Evolutionary conservation across 441 rosid genomes (phyloP).

Genomic region (Aleurites moluccanus): DNA sequence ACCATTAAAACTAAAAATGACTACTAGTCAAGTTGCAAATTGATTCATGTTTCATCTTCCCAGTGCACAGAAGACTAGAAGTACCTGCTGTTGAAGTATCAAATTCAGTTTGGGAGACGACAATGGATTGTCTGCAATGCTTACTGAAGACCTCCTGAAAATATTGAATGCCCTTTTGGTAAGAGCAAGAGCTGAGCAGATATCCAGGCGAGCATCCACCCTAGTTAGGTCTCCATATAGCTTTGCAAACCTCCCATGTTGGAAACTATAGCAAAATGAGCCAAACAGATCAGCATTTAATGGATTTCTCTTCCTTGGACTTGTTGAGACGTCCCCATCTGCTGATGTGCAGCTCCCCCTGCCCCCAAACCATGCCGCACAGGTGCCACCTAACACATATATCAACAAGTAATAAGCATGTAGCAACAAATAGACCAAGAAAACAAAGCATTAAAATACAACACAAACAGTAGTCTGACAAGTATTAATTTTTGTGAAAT

Average conservation of each 20-base stretch:
- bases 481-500: background rate
- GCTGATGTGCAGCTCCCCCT: slow-evolving; percentile 29
- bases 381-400: slow-evolving; percentile 50
- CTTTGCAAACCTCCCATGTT: slow-evolving; percentile 66
- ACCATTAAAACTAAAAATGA: background rate
- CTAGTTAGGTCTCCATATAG: slow-evolving; percentile 65
- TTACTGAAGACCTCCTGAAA: slow-evolving; percentile 38
- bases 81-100: slow-evolving; percentile 84
- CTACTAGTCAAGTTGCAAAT: background rate
- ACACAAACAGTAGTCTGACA: background rate
- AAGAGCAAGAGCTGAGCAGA: slow-evolving; percentile 62
- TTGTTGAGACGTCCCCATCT: slow-evolving; percentile 21
- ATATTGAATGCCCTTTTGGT: slow-evolving; percentile 44
- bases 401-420: background rate
- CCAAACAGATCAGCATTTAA: slow-evolving; percentile 64
- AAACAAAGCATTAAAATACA: background rate
- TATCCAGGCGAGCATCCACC: slow-evolving; percentile 74
- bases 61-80: background rate
- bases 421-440: background rate
- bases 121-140: slow-evolving; percentile 34
- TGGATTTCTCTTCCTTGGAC: slow-evolving; percentile 46
- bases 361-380: slow-evolving; percentile 61
- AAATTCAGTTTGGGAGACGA: slow-evolving; percentile 70
- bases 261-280: slow-evolving; percentile 69
- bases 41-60: background rate